Conservation (phyloP, 1,284 basidiomycete species). For the Hemileia vastatrix region DNA sequence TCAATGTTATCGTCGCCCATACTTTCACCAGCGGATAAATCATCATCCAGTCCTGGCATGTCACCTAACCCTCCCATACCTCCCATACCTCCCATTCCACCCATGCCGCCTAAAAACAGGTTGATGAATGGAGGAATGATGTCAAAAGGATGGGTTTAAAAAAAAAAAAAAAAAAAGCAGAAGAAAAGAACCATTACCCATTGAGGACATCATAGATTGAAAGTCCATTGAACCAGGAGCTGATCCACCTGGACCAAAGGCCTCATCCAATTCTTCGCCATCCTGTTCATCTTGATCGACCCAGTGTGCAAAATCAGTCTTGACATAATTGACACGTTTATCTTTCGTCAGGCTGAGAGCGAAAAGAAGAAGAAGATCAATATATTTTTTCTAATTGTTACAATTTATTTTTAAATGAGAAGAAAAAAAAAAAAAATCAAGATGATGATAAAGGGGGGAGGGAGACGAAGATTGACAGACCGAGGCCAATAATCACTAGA, state of each 20-base stretch:
- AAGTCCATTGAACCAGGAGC: slow-evolving; percentile 19
- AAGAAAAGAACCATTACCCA: too few species aligned
- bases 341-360: slow-evolving; percentile 14
- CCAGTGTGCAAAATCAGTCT: slow-evolving; percentile 21
- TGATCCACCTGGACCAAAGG: slow-evolving; percentile 12
- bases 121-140: not conserved
- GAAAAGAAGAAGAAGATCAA: not conserved
- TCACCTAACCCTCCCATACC: slow-evolving; percentile 3
- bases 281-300: slow-evolving; percentile 21
- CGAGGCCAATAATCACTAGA: slow-evolving; percentile 20
- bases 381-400: not conserved
- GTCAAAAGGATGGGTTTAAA: not conserved
- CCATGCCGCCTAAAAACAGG: slow-evolving; percentile 6
- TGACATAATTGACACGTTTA: slow-evolving; percentile 21
- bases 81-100: slow-evolving; percentile 15
- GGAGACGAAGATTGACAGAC: not conserved
- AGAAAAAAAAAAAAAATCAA: not conserved
- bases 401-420: not conserved
- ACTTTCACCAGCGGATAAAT: slow-evolving; percentile 10
- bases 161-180: too few species aligned
- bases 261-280: slow-evolving; percentile 9
- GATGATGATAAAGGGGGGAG: not conserved
- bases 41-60: slow-evolving; percentile 2
- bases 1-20: too few species aligned
- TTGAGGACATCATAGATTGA: slow-evolving; percentile 19